Percentiles rank a stretch among this genome's conserved stretches.
These are phyloP conservation scores for Botryosphaeria agaves DNA, from an alignment of 2,329 filamentous ascomycete species.

Conservation along the genomic window DNA sequence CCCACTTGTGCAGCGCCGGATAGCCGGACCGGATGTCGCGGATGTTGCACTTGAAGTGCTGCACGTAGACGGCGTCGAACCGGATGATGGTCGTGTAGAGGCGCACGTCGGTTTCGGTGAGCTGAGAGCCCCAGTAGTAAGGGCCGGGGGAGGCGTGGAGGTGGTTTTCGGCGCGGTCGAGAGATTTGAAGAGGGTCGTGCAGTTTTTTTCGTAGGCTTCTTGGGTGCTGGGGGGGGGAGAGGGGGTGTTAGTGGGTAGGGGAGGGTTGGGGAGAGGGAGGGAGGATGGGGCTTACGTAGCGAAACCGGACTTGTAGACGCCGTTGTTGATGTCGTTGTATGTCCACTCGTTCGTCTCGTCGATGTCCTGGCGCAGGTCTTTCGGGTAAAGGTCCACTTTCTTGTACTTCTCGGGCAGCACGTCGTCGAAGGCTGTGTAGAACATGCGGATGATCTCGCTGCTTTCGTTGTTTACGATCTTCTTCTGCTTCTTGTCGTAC, in stretches of 20 bases:
- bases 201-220: conserved; percentile 31
- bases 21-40: conserved; percentile 73
- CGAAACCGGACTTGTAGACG: conserved; percentile 22
- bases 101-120: conserved; percentile 33
- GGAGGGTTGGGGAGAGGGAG: conserved; percentile 11
- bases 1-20: conserved; percentile 63
- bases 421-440: conserved; percentile 56
- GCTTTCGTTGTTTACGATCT: conserved; percentile 83
- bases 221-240: conserved; percentile 22
- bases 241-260: conserved; percentile 1
- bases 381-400: conserved; percentile 27
- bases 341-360: conserved; percentile 33
- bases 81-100: conserved; percentile 42
- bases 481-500: conserved; percentile 58
- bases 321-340: conserved; percentile 35
- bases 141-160: conserved; percentile 24
- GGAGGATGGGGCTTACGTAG: conserved; percentile 18
- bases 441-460: conserved; percentile 89
- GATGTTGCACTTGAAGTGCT: conserved; percentile 63
- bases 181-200: conserved; percentile 26
- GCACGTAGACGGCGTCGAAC: conserved; percentile 38
- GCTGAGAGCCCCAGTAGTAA: conserved; percentile 26
- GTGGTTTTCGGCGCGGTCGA: conserved; percentile 28
- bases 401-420: conserved; percentile 26
- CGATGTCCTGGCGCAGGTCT: conserved; percentile 25